Evolutionary conservation across 2,329 filamentous ascomycete species (phyloP).

Genomic region (Penicillium sp.): DNA sequence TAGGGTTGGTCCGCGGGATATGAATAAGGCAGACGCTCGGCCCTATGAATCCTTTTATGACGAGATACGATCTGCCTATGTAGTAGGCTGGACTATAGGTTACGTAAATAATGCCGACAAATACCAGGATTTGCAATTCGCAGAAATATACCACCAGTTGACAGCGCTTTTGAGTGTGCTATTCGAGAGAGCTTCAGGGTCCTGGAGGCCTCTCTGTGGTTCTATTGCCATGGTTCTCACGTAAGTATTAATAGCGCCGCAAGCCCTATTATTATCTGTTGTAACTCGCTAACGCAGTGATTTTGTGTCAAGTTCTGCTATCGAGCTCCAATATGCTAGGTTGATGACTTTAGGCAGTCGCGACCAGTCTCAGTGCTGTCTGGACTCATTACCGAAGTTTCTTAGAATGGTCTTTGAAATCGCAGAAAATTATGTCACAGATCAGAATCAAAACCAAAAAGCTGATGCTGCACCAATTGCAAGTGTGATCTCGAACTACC

Average conservation of each 20-base stretch:
- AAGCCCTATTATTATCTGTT: background rate
- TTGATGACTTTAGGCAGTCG: background rate
- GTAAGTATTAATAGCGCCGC: background rate
- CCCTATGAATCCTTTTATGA: slow-evolving; percentile 1
- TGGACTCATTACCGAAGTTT: background rate
- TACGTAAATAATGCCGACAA: background rate
- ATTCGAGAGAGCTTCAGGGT: slow-evolving; percentile 7
- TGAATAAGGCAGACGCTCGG: background rate
- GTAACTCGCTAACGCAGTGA: background rate
- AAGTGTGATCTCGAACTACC: slow-evolving; percentile 3
- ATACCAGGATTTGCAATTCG: background rate
- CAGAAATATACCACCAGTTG: background rate
- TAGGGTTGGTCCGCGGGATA: background rate
- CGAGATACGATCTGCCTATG: slow-evolving; percentile 6
- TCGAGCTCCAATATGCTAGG: background rate
- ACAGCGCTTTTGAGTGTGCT: background rate
- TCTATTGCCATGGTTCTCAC: slow-evolving; percentile 3
- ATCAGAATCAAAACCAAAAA: background rate
- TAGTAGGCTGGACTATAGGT: background rate
- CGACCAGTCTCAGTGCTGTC: background rate
- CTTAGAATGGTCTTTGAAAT: slow-evolving; percentile 1
- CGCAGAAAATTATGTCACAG: slow-evolving; percentile 3
- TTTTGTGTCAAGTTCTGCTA: background rate
- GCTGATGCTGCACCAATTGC: slow-evolving; percentile 2
- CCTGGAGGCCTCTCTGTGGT: slow-evolving; percentile 11